phyloP scores from a whole-genome alignment of 805 yeast genomes.

The Candida insectalens region DNA sequence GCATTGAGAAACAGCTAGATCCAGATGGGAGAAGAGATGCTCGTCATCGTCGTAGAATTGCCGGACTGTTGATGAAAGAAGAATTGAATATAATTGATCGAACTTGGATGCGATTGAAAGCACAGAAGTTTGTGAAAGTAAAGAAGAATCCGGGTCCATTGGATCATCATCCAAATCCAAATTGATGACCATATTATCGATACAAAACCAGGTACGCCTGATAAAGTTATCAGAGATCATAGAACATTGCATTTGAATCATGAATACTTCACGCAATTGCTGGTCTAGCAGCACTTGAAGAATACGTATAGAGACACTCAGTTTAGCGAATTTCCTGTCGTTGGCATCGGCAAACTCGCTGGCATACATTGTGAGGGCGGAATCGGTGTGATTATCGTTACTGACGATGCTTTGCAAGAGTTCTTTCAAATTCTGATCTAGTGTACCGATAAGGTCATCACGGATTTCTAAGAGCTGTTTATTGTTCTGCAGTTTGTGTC shows the following conservation, averaged over 20 bases:
- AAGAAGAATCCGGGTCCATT: slow-evolving; percentile 6
- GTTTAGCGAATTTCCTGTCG: slow-evolving; percentile 14
- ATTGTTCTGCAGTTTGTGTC: slow-evolving; percentile 15
- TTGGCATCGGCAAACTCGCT: slow-evolving; percentile 9
- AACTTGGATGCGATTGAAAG: slow-evolving; percentile 10
- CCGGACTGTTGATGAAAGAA: slow-evolving; percentile 14
- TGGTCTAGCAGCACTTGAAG: slow-evolving; percentile 18
- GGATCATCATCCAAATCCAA: slow-evolving; percentile 7
- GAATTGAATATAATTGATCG: slow-evolving; percentile 19
- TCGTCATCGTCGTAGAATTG: slow-evolving; percentile 12
- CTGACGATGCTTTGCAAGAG: slow-evolving; percentile 19
- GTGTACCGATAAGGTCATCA: slow-evolving; percentile 11
- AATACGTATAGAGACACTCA: slow-evolving; percentile 18
- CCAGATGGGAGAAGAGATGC: slow-evolving; percentile 10
- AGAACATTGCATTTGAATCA: slow-evolving; percentile 12
- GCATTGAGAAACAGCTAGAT: slow-evolving; percentile 11
- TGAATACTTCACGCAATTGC: slow-evolving; percentile 10
- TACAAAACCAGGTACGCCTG: slow-evolving; percentile 23
- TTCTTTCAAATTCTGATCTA: slow-evolving; percentile 14
- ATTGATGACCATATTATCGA: slow-evolving; percentile 21
- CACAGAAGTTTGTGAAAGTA: slow-evolving; percentile 1
- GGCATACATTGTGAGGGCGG: slow-evolving; percentile 8
- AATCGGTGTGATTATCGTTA: slow-evolving; percentile 3
- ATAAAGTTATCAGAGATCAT: slow-evolving; percentile 17
- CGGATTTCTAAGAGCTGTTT: slow-evolving; percentile 14